phyloP scores from a whole-genome alignment of 164 flowering plant species.

The Aristolochia contorta region DNA sequence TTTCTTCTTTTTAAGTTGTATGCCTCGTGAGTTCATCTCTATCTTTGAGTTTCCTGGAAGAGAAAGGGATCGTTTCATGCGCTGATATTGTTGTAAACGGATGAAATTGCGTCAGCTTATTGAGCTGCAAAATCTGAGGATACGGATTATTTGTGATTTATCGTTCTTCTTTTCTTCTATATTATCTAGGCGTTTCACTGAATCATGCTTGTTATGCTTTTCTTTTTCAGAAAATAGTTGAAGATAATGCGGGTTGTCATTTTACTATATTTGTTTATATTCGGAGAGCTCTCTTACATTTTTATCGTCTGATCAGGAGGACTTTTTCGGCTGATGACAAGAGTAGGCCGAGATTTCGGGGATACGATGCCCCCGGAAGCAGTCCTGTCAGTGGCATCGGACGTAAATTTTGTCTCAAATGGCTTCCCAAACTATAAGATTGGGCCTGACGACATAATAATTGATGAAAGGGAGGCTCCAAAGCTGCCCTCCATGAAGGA shows the following conservation, averaged over 20 bases:
- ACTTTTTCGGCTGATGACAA: constrained; percentile 35
- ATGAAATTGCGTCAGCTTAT: neutral
- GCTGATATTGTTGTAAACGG: neutral
- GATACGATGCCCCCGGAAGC: constrained; percentile 39
- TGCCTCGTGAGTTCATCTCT: no score
- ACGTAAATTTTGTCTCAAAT: constrained; percentile 65
- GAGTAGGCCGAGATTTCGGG: constrained; percentile 59
- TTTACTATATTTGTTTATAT: neutral
- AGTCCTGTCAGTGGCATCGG: constrained; percentile 58
- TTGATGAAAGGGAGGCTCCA: constrained; percentile 57
- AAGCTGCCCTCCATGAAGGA: constrained; percentile 61
- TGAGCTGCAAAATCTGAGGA: no score
- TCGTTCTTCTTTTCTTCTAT: no score
- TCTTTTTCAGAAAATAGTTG: no score
- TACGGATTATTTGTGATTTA: no score
- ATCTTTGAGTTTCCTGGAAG: no score
- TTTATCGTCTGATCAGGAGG: constrained; percentile 5
- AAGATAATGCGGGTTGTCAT: neutral
- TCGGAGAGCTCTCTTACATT: neutral
- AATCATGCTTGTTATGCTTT: no score
- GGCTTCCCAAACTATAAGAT: constrained; percentile 73
- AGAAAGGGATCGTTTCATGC: neutral
- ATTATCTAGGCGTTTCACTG: no score
- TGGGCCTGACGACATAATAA: constrained; percentile 60
- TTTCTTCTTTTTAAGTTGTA: no score